Evolutionary conservation across 1,284 basidiomycete genomes (phyloP).

Genomic region (Pseudozyma flocculosa): DNA sequence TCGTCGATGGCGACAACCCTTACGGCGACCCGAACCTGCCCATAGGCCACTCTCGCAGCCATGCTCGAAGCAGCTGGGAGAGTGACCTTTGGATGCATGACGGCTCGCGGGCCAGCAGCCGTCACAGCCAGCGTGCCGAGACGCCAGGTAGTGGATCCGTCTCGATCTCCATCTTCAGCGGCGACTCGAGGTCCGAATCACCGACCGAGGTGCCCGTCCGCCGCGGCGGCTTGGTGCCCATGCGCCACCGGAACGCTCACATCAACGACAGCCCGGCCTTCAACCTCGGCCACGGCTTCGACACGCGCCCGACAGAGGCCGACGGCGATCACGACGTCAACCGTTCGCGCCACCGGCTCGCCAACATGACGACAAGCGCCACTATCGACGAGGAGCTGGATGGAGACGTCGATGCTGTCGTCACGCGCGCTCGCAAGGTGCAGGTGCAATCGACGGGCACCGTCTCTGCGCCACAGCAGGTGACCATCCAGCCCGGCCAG

Average conservation of each 20-base stretch:
- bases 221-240: slow-evolving; percentile 21
- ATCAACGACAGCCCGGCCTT: slow-evolving; percentile 46
- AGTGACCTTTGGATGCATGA: slow-evolving; percentile 5
- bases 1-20: slow-evolving; percentile 15
- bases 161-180: not conserved
- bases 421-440: slow-evolving; percentile 32
- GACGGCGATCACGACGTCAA: slow-evolving; percentile 11
- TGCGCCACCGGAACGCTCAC: slow-evolving; percentile 47
- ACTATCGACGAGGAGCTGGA: not conserved
- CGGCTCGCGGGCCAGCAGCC: slow-evolving; percentile 12
- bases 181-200: slow-evolving; percentile 16
- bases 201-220: slow-evolving; percentile 37
- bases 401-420: slow-evolving; percentile 18
- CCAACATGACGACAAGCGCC: not conserved
- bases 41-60: slow-evolving; percentile 4
- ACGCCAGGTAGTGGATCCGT: not conserved
- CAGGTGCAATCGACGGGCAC: slow-evolving; percentile 24
- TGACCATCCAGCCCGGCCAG: slow-evolving; percentile 28
- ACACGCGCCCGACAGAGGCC: slow-evolving; percentile 15
- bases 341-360: not conserved
- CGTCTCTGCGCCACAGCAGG: slow-evolving; percentile 14
- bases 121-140: not conserved
- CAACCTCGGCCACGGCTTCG: slow-evolving; percentile 34
- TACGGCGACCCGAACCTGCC: not conserved
- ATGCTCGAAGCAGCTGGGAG: slow-evolving; percentile 43